Conservation (phyloP, 768 basidiomycete genomes). For the Ephemerocybe angulata region DNA sequence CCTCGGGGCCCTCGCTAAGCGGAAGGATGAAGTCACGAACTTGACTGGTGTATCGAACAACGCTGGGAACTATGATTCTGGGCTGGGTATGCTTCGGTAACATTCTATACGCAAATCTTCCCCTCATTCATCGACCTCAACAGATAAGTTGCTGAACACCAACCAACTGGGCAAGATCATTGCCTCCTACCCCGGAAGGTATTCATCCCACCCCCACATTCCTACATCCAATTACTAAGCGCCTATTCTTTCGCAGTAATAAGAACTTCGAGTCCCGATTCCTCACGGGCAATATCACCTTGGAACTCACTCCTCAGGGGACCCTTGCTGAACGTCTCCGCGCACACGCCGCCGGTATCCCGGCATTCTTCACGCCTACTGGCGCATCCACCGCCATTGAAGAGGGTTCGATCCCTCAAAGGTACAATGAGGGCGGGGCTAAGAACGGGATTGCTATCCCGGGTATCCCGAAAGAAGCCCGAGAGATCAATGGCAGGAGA, state of each 20-base stretch:
- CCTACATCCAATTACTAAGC: slow-evolving; percentile 3
- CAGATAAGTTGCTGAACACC: slow-evolving; percentile 71
- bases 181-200: slow-evolving; percentile 89
- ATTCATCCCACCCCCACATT: neutral
- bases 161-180: slow-evolving; percentile 81
- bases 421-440: slow-evolving; percentile 75
- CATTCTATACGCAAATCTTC: neutral
- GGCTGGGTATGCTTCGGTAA: slow-evolving; percentile 50
- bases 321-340: slow-evolving; percentile 86
- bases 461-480: slow-evolving; percentile 73
- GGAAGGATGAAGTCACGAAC: slow-evolving; percentile 67
- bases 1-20: slow-evolving; percentile 68
- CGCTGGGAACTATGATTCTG: slow-evolving; percentile 66
- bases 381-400: slow-evolving; percentile 85
- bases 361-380: slow-evolving; percentile 91
- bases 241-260: slow-evolving; percentile 47
- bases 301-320: slow-evolving; percentile 91
- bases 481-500: slow-evolving; percentile 73
- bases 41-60: slow-evolving; percentile 89
- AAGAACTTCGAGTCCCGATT: slow-evolving; percentile 83
- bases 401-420: slow-evolving; percentile 71
- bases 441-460: slow-evolving; percentile 63
- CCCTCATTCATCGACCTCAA: neutral
- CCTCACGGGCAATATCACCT: slow-evolving; percentile 72
- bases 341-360: slow-evolving; percentile 87